Evolutionary conservation across 2,329 filamentous ascomycete genomes (phyloP), one percentile per base, ranked within the genome.

Genomic region (Ophiocordyceps camponoti-leonardi): DNA sequence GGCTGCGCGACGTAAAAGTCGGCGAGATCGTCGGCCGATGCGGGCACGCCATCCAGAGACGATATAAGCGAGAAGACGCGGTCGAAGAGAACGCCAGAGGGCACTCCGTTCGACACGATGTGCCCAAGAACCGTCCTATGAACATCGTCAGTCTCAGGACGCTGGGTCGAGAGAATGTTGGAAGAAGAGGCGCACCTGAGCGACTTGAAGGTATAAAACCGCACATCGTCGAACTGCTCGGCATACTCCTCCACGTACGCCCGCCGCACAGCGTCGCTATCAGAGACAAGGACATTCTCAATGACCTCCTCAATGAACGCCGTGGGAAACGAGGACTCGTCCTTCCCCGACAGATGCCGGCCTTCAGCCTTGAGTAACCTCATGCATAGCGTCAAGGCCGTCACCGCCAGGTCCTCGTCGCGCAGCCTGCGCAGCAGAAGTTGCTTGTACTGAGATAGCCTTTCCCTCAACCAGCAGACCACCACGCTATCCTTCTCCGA

Each of bases 201-300:
- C 14, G 76, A 75, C 54, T 79, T 72, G 57, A 94, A 84, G 0
- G 86, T 86, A 60, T 83, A 86, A 60, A 81, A 94, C 51, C 86
- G 74, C 49, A 95, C 71, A 61, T 96, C 92, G 55, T 92, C 83
- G 58, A 81, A 87, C 59, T 81, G 72, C 58, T 84, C 79, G 44
- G 87, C 70, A 58, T 79, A 95, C 52, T 86, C 86, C 47, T 84
- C 75, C 23, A 82, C 69, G 51, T 90, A 95, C 46, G 86, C 79
- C 42, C 77, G 70, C 44, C 79, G 73, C n/a, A 81, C 67, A 33
- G 73, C 69, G 37, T 76, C 72, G 40, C 74, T 68, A 26, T 69
- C 67, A 6, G 75, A 68, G 28, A 69, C 64, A 18, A 94, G 57
- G 3, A 94, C 54, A 0, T 67, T 67, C 35, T 68, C 63, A 12